A percentile compares a stretch with the other conserved stretches of the same genome.
Evolutionary conservation across 2,329 filamentous ascomycete species (phyloP).

Genomic region (Sclerotinia glacialis): DNA sequence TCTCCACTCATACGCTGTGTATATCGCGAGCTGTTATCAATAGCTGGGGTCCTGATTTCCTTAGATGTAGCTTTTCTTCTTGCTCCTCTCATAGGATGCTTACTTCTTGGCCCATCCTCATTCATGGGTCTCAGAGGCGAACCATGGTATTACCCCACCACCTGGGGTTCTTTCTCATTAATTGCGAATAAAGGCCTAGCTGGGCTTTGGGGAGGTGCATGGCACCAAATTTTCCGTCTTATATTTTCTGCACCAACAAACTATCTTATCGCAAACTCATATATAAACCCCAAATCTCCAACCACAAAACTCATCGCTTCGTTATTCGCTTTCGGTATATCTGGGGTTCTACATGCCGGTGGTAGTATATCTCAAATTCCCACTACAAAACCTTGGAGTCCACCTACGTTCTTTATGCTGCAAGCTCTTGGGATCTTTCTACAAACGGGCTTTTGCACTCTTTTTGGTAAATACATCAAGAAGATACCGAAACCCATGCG

Average conservation of each 20-base stretch:
- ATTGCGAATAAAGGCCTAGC: slow-evolving; percentile 64
- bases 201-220: slow-evolving; percentile 82
- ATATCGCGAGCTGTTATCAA: slow-evolving; percentile 56
- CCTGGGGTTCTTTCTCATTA: slow-evolving; percentile 56
- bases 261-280: slow-evolving; percentile 45
- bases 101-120: slow-evolving; percentile 46
- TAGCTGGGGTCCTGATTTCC: slow-evolving; percentile 56
- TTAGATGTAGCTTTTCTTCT: slow-evolving; percentile 60
- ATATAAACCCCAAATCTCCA: slow-evolving; percentile 42
- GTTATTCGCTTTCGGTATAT: slow-evolving; percentile 60
- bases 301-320: slow-evolving; percentile 41
- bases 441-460: slow-evolving; percentile 49
- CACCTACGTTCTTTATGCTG: slow-evolving; percentile 68
- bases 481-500: slow-evolving; percentile 47
- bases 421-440: slow-evolving; percentile 64
- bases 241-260: slow-evolving; percentile 62
- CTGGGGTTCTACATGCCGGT: slow-evolving; percentile 66
- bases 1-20: slow-evolving; percentile 48
- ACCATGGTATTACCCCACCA: slow-evolving; percentile 59
- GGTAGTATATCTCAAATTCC: slow-evolving; percentile 68
- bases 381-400: slow-evolving; percentile 48
- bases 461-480: slow-evolving; percentile 39
- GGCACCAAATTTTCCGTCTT: slow-evolving; percentile 87
- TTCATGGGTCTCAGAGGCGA: slow-evolving; percentile 55
- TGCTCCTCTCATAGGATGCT: slow-evolving; percentile 56